Evolutionary conservation across 75 land plant genomes (phyloP).

Genomic region (Azolla pinnata): DNA sequence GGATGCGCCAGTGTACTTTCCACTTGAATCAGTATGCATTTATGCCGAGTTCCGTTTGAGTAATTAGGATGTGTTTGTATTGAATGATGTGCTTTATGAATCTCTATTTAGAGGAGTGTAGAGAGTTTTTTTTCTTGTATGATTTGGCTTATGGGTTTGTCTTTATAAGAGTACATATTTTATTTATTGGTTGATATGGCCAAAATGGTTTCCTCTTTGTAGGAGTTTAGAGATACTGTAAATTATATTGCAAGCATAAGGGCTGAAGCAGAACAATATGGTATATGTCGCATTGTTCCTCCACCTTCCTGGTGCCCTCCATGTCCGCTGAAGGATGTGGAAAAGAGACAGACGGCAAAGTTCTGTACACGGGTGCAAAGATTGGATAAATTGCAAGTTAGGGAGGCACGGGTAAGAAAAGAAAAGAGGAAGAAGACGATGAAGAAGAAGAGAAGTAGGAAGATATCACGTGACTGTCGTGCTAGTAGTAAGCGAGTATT

Average conservation of each 20-base stretch:
- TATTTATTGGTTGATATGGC: not conserved
- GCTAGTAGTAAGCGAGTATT: too few relatives aligned
- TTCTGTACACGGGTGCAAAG: slow-evolving; percentile 80
- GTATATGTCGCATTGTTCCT: slow-evolving; percentile 91
- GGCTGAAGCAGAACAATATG: slow-evolving; percentile 58
- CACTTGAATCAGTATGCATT: slow-evolving; percentile 33
- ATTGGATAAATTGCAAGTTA: slow-evolving; percentile 78
- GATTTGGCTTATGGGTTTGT: not conserved
- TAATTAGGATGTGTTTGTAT: too few relatives aligned
- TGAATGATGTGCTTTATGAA: too few relatives aligned
- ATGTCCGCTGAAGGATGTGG: slow-evolving; percentile 43
- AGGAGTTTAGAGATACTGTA: slow-evolving; percentile 82
- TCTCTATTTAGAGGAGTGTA: too few relatives aligned
- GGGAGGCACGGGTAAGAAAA: slow-evolving; percentile 50
- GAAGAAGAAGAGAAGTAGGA: slow-evolving; percentile 22
- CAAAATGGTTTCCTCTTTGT: slow-evolving; percentile 7
- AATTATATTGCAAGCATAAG: slow-evolving; percentile 67
- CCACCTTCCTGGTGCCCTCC: slow-evolving; percentile 86
- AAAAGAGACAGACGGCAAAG: slow-evolving; percentile 32
- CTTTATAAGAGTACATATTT: not conserved
- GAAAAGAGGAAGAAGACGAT: slow-evolving; percentile 14
- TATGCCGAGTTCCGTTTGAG: too few relatives aligned
- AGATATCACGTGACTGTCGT: too few relatives aligned
- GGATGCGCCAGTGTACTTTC: slow-evolving; percentile 67
- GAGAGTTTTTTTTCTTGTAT: too few relatives aligned